Base-by-base conservation (phyloP, 1,284 basidiomycete species). In the Tremellales sp. region DNA sequence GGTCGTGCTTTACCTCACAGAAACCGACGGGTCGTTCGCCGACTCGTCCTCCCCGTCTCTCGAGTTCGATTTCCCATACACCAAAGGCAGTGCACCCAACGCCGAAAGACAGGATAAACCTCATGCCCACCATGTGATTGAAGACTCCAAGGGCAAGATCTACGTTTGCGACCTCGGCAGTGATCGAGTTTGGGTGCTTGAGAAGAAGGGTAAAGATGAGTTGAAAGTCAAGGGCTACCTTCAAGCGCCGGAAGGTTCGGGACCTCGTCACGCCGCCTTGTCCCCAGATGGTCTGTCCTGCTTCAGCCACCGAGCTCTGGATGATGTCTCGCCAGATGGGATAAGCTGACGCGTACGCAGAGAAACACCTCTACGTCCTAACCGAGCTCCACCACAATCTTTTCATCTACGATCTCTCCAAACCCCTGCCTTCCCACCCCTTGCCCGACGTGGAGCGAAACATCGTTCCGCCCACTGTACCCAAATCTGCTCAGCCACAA, bases 101-200 rank as follows among this genome's bases (percentile, higher is more conserved):
- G 45, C 60, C 3, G 65, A 67, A 33, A 61, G 73, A 35, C 73
- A 75, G 52, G 72, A 75, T 33, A 51, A 58, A 2, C 41, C 64
- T 12, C 73, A 73, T 46, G 61, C 68, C 11, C 72, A 74, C 51
- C 70, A 73, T 44, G 61, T 65, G n/a, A 48, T 71, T 43, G 68
- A 68, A 46, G 70, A 63, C 3, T 48, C 54, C 3, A 42, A 59
- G 23, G 69, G 70, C 2, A 41, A 49, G 19, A 40, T 73, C 24
- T 72, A 68, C 54, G 58, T 66, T 15, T 57, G 61, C 10, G 73
- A 75, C 60, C 61, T 75, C 5, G 73, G 73, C 19, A 62, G 59
- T 33, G 73, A 75, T 51, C 40, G 67, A 12, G 61, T 75, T 15
- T 75, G 67, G 64, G 56, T 63, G 7, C 51, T 70, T 8, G 46